Evolutionary conservation across 441 rosid species (phyloP), one percentile per base, ranked within the genome.

Genomic region (Cnidoscolus chayamansa): DNA sequence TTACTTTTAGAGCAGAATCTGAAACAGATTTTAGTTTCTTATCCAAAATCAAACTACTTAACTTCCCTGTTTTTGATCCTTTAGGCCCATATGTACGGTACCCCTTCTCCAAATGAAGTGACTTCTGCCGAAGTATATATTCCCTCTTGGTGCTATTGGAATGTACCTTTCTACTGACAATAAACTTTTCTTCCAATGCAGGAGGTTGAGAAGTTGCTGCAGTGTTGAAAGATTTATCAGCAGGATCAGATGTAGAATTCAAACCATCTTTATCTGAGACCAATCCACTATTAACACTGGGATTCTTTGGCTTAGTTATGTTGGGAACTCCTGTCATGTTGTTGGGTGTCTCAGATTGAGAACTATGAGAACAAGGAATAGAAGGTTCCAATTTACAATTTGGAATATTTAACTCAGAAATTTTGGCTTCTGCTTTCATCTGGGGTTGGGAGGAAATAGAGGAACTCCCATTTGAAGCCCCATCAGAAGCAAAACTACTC

Each of bases 31-130:
- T 89, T 63, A 78, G 69, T 75, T 87, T 86, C 81, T 89, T 87
- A 67, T 87, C 94, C 67, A 78, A 77, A 64, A 87, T 78, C 78
- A 86, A 78, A 65, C 90, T 76, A 51, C 80, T 81, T 74, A 85
- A 77, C 79, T 86, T 90, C 31, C 81, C 82, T 8, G 83, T 73
- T 78, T 86, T 82, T 10, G 92, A 86, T 61, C 87, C 86, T 82
- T 84, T 90, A 64, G 86, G 78, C 56, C 96, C 96, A 79, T 89
- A 88, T 5, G 90, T 83, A 60, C 91, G 86, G 65, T 82, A 83
- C 82, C 84, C 84, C 75, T 92, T 93, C 85, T 92, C 92, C 53
- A 88, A 72, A 80, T 88, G 96, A 72, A 82, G 82, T 54, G 97
- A 84, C 74, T 89, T 94, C 69, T 92, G 97, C 61, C 94, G 82